A percentile compares a stretch with the other conserved stretches of the same genome.
These are phyloP conservation scores for Caryopteris hybrid DNA, from an alignment of 305 asterid species.

Conservation along the genomic window DNA sequence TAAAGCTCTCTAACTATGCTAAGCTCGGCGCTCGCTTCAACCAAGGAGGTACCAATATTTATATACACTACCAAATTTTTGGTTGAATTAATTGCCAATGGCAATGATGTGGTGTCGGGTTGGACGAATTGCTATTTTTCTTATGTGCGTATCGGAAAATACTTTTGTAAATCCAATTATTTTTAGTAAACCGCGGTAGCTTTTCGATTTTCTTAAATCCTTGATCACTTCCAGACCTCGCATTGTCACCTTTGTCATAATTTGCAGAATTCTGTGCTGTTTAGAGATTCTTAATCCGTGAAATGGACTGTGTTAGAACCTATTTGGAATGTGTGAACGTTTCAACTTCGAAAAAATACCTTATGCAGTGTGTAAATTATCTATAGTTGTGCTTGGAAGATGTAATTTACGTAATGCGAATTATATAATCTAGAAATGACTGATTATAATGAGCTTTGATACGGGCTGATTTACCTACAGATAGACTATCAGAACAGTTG, in stretches of 20 bases:
- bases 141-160: background rate
- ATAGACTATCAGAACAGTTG: background rate
- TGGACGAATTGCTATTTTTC: background rate
- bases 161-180: background rate
- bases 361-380: background rate
- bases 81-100: background rate
- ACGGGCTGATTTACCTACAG: background rate
- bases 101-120: background rate
- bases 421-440: no score
- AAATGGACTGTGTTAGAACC: background rate
- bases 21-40: slow-evolving; percentile 82
- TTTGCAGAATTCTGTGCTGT: background rate
- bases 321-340: background rate
- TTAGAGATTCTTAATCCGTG: background rate
- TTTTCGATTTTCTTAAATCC: background rate
- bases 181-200: background rate
- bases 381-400: background rate
- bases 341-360: background rate
- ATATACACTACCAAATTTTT: background rate
- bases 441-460: no score
- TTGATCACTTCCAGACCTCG: slow-evolving; percentile 3
- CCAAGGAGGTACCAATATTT: slow-evolving; percentile 47
- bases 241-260: background rate
- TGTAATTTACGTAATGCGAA: background rate
- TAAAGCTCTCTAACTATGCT: slow-evolving; percentile 83